Base-by-base conservation (phyloP, 257 asterid genomes). In the Thymus quinquecostatus region DNA sequence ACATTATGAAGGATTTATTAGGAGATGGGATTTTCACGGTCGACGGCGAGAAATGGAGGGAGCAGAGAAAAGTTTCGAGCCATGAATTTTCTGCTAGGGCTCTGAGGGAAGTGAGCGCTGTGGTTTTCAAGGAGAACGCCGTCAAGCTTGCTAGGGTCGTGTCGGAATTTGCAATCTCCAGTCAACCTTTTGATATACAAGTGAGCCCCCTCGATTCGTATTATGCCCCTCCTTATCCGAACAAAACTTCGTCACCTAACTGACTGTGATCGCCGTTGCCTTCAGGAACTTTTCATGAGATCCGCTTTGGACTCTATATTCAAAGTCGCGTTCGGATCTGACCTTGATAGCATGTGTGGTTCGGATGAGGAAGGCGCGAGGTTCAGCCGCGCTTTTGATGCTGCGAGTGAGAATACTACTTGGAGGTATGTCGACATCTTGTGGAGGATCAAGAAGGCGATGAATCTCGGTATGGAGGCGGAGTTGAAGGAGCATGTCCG, bases 21-120 rank as follows among this genome's bases (percentile, higher is more conserved):
- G 96, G 97, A 0, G 94, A 88, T 29, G 97, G 96, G 8, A 91
- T 91, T 67, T 91, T 91, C 78, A 13, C 88, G 0, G 94, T 91
- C 14, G 97, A 91, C 68, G 96, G 92, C 8, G 88, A 87, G 1
- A 86, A 84, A 72, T 91, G 96, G 97, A 70, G 83, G 32, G 76
- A 87, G 50, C 95, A 87, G 84, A 81, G 96, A 75, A 88, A 86
- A 75, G 60, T 86, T n/a, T 72, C 90, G 2, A 91, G 97, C 82
- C 70, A 68, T 38, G 92, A 91, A 66, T 91, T 91, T 76, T 91
- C 92, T 5, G 74, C 90, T 0, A 77, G 84, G 72, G 86, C 78
- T 12, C 43, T 87, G 51, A 88, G 89, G 80, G 90, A 91, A 70
- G 78, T 77, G 49, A 88, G 92, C 78, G 69, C 77, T 45, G 49